Conservation (phyloP, 1,139 yeast species). For the Pichia sp. region DNA sequence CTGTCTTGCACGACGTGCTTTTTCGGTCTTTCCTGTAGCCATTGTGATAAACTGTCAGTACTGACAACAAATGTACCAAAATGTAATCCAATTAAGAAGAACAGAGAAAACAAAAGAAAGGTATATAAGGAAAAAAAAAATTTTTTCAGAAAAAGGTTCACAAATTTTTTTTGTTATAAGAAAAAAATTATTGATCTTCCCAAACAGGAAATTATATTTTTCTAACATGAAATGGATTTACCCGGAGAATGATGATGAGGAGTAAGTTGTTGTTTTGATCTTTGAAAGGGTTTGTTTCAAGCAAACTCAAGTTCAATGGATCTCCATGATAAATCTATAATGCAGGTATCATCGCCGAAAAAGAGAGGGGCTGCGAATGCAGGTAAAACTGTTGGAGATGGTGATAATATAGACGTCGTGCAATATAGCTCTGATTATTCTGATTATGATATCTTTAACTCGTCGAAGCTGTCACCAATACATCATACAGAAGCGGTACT, state of each 20-base stretch:
- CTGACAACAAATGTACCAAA: no score
- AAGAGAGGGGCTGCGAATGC: neutral
- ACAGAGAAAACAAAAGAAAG: conserved; percentile 1
- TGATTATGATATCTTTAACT: neutral
- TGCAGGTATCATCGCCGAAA: neutral
- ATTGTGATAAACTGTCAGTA: conserved; percentile 29
- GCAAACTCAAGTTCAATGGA: no score
- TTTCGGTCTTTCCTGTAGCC: conserved; percentile 94
- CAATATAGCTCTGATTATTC: neutral
- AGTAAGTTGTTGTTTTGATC: no score
- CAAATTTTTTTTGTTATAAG: no score
- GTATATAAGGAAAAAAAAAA: neutral
- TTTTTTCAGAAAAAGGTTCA: no score
- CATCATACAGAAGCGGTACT: no score
- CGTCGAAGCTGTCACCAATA: neutral
- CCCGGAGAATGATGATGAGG: no score
- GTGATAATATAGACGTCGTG: neutral
- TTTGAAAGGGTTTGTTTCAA: no score
- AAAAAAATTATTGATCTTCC: no score
- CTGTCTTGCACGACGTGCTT: conserved; percentile 75
- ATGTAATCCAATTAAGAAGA: neutral
- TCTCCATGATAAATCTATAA: no score
- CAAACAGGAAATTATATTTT: no score
- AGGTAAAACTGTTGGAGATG: neutral
- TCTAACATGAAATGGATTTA: no score